A percentile compares a stretch with the other conserved stretches of the same genome.
Conservation (phyloP, 345 rosid species). For the Salix arbutifolia region DNA sequence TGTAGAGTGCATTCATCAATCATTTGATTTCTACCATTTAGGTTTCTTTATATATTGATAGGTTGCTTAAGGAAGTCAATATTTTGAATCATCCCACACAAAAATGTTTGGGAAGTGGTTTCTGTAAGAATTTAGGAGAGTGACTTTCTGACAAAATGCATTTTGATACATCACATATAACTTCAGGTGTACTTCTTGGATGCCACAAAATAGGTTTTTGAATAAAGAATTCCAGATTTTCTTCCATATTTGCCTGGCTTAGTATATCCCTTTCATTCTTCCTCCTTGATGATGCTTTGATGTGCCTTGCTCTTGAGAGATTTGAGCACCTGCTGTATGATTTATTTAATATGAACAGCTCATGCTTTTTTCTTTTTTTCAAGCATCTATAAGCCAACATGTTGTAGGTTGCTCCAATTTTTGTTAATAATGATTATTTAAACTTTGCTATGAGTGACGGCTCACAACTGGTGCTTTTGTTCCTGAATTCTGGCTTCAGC, state of each 20-base stretch:
- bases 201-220: neutral
- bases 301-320: neutral
- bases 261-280: neutral
- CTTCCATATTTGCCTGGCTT: neutral
- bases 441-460: neutral
- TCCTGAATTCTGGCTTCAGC: neutral
- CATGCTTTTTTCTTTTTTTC: neutral
- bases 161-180: neutral
- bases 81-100: neutral
- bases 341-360: neutral
- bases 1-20: neutral
- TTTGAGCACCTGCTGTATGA: neutral
- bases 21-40: neutral
- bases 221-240: neutral
- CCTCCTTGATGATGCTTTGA: neutral
- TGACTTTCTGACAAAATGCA: neutral
- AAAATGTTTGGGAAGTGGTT: neutral
- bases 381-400: neutral
- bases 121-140: neutral
- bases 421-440: neutral
- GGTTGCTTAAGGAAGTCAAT: neutral
- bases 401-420: neutral
- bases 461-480: neutral
- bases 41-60: neutral
- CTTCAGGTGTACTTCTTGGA: neutral